Conservation (phyloP, 2,329 filamentous ascomycete species). For the Ceratocystis cacaofunesta region DNA sequence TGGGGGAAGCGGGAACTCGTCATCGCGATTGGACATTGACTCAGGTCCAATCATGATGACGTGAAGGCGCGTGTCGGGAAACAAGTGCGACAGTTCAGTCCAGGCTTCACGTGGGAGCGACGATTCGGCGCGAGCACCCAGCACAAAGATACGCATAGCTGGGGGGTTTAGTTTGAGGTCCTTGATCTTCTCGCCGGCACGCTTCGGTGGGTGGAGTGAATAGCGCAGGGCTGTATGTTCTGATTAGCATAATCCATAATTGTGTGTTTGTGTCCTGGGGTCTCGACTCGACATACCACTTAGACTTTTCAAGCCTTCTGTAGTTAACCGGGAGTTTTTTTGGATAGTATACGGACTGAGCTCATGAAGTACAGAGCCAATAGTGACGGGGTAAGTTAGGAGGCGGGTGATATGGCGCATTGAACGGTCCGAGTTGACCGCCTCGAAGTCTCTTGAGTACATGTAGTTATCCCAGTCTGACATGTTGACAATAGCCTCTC, state of each 20-base stretch:
- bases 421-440: slow-evolving; percentile 76
- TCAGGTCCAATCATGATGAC: slow-evolving; percentile 92
- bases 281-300: slow-evolving; percentile 47
- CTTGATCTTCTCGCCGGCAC: slow-evolving; percentile 56
- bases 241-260: slow-evolving; percentile 2
- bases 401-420: slow-evolving; percentile 88
- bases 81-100: slow-evolving; percentile 86
- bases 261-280: background rate
- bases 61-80: slow-evolving; percentile 82
- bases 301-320: slow-evolving; percentile 84
- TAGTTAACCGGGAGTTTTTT: slow-evolving; percentile 58
- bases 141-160: slow-evolving; percentile 78
- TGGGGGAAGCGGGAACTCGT: slow-evolving; percentile 79
- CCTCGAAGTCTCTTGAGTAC: slow-evolving; percentile 81
- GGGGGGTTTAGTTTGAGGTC: slow-evolving; percentile 73
- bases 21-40: slow-evolving; percentile 84
- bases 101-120: slow-evolving; percentile 87
- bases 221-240: slow-evolving; percentile 61
- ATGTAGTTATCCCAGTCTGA: slow-evolving; percentile 97
- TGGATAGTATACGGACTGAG: slow-evolving; percentile 81
- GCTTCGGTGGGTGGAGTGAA: slow-evolving; percentile 73
- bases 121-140: slow-evolving; percentile 93
- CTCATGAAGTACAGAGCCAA: slow-evolving; percentile 85
- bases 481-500: slow-evolving; percentile 90
- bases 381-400: slow-evolving; percentile 82